phyloP scores from a whole-genome alignment of 208 protist species.

The Leishmania braziliensis region DNA sequence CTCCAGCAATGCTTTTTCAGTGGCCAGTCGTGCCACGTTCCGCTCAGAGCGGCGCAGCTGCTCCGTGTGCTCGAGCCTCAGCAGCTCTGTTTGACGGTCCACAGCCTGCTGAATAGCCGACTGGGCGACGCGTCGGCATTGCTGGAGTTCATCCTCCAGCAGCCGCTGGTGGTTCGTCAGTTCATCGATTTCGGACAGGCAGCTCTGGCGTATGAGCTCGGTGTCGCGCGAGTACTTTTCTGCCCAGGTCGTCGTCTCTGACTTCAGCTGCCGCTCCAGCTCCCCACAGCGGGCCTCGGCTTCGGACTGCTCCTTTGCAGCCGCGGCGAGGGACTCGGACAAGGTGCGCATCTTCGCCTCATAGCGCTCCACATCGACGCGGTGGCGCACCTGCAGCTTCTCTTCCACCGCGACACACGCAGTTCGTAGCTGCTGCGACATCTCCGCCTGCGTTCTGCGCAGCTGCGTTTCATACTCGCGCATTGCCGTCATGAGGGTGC shows the following conservation, averaged over 20 bases:
- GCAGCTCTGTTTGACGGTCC: conserved; percentile 20
- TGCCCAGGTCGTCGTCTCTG: neutral
- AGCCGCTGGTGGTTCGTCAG: conserved; percentile 12
- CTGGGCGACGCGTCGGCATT: neutral
- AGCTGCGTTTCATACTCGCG: neutral
- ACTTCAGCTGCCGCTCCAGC: conserved; percentile 10
- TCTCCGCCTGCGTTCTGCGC: neutral
- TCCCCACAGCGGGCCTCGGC: conserved; percentile 1
- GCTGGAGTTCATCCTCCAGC: conserved; percentile 24
- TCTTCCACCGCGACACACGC: conserved; percentile 16
- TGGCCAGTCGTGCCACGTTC: conserved; percentile 11
- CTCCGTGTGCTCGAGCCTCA: conserved; percentile 8
- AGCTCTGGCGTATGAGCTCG: conserved; percentile 23
- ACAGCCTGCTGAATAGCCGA: conserved; percentile 15
- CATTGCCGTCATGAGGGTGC: conserved; percentile 8
- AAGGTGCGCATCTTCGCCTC: conserved; percentile 10
- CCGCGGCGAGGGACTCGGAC: conserved; percentile 7
- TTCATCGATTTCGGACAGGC: conserved; percentile 10
- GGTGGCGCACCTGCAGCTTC: conserved; percentile 14
- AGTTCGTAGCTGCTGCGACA: conserved; percentile 18
- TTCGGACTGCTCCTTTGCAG: neutral
- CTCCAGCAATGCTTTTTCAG: conserved; percentile 14
- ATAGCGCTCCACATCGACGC: conserved; percentile 12
- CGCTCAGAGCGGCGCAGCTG: neutral
- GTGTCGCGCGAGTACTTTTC: conserved; percentile 19